Conservation (phyloP, 139 green algal genomes). For the Edaphochlamys debaryana region DNA sequence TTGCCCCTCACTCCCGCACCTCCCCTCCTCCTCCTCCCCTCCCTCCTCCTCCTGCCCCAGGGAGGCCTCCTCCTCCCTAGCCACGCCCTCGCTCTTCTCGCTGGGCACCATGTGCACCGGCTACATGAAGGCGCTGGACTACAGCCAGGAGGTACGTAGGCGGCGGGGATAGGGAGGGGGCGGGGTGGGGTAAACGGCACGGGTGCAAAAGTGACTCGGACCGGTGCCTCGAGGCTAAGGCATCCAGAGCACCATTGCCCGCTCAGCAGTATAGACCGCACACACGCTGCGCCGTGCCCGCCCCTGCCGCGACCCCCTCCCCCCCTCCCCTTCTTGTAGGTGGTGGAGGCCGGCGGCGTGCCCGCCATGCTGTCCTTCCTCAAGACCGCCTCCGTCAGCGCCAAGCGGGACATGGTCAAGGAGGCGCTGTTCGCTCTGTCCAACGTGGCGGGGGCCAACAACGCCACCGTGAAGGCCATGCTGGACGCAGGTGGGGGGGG, state of each 20-base stretch:
- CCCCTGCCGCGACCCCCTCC: too few species aligned
- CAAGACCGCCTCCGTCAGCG: not conserved
- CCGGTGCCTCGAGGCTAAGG: too few species aligned
- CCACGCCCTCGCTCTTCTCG: slow-evolving; percentile 13
- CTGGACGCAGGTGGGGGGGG: slow-evolving; percentile 11
- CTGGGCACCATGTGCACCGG: slow-evolving; percentile 41
- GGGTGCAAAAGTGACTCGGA: too few species aligned
- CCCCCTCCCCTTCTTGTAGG: not conserved
- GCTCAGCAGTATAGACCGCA: too few species aligned
- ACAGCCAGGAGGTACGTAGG: slow-evolving; percentile 1
- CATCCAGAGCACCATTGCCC: too few species aligned
- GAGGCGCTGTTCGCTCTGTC: slow-evolving; percentile 32
- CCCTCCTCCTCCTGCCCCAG: not conserved
- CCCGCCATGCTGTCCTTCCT: slow-evolving; percentile 33
- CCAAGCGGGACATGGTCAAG: not conserved
- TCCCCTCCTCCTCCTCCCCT: not conserved
- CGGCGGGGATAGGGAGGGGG: not conserved
- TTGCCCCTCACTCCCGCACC: not conserved
- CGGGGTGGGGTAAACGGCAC: not conserved
- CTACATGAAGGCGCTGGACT: slow-evolving; percentile 34
- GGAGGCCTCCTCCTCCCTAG: not conserved
- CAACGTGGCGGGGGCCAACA: slow-evolving; percentile 30
- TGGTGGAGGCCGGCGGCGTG: slow-evolving; percentile 38
- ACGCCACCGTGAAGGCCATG: slow-evolving; percentile 16
- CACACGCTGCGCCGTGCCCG: too few species aligned